Percentiles rank a stretch among this genome's conserved stretches.
These are phyloP conservation scores for Sclerotinia spermophila DNA, from an alignment of 2,329 filamentous ascomycete species.

Conservation along the genomic window DNA sequence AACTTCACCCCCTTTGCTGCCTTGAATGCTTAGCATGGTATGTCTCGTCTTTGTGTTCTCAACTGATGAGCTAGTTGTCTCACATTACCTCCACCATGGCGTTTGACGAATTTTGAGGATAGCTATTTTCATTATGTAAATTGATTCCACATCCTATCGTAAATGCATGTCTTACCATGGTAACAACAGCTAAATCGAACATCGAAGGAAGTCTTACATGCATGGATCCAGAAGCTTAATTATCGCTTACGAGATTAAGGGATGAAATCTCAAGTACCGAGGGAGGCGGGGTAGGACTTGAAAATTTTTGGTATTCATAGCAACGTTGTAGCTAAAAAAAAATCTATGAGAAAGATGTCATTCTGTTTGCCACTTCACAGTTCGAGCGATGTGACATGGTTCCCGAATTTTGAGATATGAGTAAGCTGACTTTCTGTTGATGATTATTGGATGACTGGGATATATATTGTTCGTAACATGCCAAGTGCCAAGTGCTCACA, in stretches of 20 bases:
- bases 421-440: conserved; percentile 6
- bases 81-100: background rate
- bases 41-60: background rate
- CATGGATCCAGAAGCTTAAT: background rate
- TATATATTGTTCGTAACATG: no score
- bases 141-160: background rate
- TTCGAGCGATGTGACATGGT: no score
- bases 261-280: background rate
- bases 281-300: background rate
- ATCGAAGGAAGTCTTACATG: background rate
- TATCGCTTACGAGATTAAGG: background rate
- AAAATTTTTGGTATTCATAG: background rate
- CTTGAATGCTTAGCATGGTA: background rate
- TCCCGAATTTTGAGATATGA: background rate
- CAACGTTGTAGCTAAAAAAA: background rate
- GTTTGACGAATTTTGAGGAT: background rate
- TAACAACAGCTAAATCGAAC: background rate
- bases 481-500: background rate
- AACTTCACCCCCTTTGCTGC: background rate
- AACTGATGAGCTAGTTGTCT: background rate
- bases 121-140: background rate
- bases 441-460: background rate
- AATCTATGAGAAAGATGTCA: background rate
- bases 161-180: background rate
- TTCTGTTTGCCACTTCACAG: background rate